phyloP scores from a whole-genome alignment of 768 basidiomycete species.

The Lentinus brumalis region DNA sequence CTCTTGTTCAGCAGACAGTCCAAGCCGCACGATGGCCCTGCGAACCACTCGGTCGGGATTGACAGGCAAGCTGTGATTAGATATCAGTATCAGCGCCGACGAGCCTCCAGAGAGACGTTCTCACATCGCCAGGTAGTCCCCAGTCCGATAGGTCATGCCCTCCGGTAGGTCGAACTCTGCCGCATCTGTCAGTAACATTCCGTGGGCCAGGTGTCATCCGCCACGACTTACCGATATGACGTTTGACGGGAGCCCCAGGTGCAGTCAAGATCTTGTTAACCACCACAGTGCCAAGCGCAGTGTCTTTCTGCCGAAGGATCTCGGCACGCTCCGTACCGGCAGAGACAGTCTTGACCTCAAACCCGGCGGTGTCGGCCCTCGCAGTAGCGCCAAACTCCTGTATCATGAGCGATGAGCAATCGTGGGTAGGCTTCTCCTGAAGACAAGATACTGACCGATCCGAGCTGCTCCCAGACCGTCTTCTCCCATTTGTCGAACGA shows the following conservation, averaged over 20 bases:
- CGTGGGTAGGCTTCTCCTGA: no score
- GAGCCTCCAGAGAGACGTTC: conserved; percentile 3
- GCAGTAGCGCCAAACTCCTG: conserved; percentile 35
- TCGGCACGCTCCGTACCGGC: conserved; percentile 36
- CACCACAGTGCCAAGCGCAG: conserved; percentile 40
- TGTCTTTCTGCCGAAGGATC: conserved; percentile 39
- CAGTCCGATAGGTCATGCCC: conserved; percentile 39
- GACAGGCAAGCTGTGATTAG: conserved; percentile 36
- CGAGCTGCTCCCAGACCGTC: conserved; percentile 38
- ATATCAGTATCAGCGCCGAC: neutral
- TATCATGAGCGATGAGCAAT: neutral
- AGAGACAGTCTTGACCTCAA: conserved; percentile 36
- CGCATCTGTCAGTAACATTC: neutral
- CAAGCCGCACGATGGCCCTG: conserved; percentile 41
- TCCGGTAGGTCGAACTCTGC: conserved; percentile 44
- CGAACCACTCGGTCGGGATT: conserved; percentile 42
- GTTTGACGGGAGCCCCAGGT: conserved; percentile 39
- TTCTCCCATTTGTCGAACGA: conserved; percentile 47
- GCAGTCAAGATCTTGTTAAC: conserved; percentile 42
- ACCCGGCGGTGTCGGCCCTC: conserved; percentile 14
- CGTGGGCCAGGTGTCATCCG: neutral
- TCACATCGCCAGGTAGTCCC: conserved; percentile 50
- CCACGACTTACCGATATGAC: conserved; percentile 39
- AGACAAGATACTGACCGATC: conserved; percentile 29
- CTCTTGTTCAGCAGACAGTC: conserved; percentile 41